phyloP scores from a whole-genome alignment of 441 rosid species.

The Omphalea diandra region DNA sequence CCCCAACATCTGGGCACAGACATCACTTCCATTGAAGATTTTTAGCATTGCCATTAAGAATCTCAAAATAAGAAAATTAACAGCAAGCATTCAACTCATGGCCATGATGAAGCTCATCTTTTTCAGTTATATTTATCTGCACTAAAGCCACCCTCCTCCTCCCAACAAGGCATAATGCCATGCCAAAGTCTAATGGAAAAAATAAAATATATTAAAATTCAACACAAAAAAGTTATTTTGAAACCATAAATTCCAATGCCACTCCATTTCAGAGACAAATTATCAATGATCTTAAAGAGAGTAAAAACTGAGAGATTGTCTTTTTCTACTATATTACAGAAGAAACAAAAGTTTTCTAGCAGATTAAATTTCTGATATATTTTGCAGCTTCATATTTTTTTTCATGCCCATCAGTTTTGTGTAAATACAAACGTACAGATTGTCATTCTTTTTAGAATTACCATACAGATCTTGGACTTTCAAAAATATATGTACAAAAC shows the following conservation, averaged over 20 bases:
- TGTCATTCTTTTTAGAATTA: background rate
- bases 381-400: background rate
- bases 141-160: too few relatives aligned
- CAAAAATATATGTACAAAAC: background rate
- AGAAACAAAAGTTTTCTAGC: background rate
- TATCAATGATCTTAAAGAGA: background rate
- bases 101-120: background rate
- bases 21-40: background rate
- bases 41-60: background rate
- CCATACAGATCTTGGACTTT: background rate
- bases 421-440: background rate
- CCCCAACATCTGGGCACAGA: background rate
- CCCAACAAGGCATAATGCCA: background rate
- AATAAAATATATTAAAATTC: background rate
- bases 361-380: background rate
- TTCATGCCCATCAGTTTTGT: background rate
- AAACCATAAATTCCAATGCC: background rate
- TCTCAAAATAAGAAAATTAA: background rate
- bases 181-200: background rate
- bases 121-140: too few relatives aligned
- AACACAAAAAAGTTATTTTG: background rate
- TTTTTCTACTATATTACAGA: background rate
- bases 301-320: too few relatives aligned
- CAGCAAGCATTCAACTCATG: background rate
- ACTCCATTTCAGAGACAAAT: background rate